Base-by-base conservation (phyloP, 148 eudicot genomes). In the Diospyros kaki region DNA sequence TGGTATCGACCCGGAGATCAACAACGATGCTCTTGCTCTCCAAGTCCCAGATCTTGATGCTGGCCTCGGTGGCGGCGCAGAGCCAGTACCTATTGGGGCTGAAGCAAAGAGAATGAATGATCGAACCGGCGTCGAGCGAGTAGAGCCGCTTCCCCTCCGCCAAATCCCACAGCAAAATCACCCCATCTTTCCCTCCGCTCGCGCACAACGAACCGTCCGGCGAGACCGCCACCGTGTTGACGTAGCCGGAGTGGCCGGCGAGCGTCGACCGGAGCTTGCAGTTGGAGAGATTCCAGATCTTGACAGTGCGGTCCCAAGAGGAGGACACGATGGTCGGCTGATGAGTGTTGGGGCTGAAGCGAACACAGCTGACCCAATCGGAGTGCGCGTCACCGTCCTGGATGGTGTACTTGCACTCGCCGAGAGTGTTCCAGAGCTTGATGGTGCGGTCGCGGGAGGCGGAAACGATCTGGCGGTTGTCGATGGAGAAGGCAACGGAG, bases 61-160 rank as follows among this genome's bases (percentile, higher is more conserved):
- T 82, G 1, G 78, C 53, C 83, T 91, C 98, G 1, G 96, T 91
- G 38, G 98, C 98, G 48, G 96, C 98, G 71, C 96, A 93, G 4
- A 93, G 91, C 98, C 98, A 93, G 82, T 93, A 93, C 85, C 94
- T 89, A 58, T 93, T 93, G 1, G 98, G 98, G 73, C 96, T 93
- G 55, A 93, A 91, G 86, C 98, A 93, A 5, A 93, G 84, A 17
- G 98, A 60, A 73, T 93, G 91, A 69, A 93, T 88, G 52, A 91
- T 89, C 1, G 89, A 71, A 13, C 86, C 82, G 9, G 91, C 89
- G 60, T 93, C 98, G 17, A 93, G 81, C 9, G 89, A 85, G 76
- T 91, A 91, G 11, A 93, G 84, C 83, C 67, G 85, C 85, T 93
- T 93, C 9, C 98, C 98, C 86, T 91, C 98, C 0, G 92, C 88